Base-by-base conservation (phyloP, 2,329 filamentous ascomycete species). In the Trichocomaceae sp. region DNA sequence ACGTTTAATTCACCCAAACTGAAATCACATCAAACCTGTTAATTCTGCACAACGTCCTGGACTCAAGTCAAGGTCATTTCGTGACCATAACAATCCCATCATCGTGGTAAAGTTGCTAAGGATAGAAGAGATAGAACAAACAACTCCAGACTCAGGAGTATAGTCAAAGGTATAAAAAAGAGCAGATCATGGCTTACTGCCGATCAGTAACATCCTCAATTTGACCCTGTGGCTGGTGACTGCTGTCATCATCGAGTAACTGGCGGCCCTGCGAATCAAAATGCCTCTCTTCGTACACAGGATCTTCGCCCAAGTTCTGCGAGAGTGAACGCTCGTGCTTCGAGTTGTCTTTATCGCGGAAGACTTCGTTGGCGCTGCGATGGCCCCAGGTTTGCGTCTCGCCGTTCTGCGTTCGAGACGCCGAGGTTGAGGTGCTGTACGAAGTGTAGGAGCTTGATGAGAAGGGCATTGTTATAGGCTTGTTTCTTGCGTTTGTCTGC, bases 261-360 rank as follows among this genome's bases (percentile, higher is more conserved):
- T 49, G 54, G 2, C 50, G 37, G 7, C 55, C 55, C 33, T 57
- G 41, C 5, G 50, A 37, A 22, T 57, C 55, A 12, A 7, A 57
- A 46, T 54, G 55, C 13, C 51, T 42, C 41, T 57, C 55, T 31
- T 57, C 55, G 19, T 54, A 53, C 19, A 57, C 55, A 1, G 55
- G 55, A 2, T 44, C 41, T 20, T 57, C 39, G 33, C 55, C 55
- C n/a, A 57, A 33, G 1, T 42, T 57, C 3, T 57, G 55, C 15
- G 50, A 46, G n/a, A 57, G 35, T 3, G 45, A 46, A 5, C 55
- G 50, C 31, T 54, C 51, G 15, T 50, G 42, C 2, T 26, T 48
- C 10, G 52, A 46, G 15, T 52, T 52, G 31, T 57, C 50, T 42
- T 48, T 47, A 23, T 57, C 55, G 31, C 51, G 50, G 23, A 46